phyloP scores from a whole-genome alignment of 169 alveolate genomes.

The Plasmodium knowlesi region DNA sequence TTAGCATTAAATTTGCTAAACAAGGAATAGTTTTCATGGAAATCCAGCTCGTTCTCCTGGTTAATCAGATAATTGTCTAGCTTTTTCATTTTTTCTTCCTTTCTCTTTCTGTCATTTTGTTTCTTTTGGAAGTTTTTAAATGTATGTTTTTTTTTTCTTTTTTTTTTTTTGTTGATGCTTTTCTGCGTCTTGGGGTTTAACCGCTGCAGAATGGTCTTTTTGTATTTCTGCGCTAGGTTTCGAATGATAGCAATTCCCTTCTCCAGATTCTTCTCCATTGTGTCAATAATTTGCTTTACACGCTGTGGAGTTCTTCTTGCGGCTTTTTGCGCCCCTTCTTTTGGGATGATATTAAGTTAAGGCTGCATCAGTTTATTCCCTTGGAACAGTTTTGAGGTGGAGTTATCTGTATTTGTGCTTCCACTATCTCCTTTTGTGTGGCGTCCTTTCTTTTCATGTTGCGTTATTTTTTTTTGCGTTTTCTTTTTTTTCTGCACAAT shows the following conservation, averaged over 20 bases:
- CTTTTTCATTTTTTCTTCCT: conserved; percentile 51
- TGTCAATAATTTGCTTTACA: neutral
- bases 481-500: neutral
- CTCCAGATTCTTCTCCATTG: conserved; percentile 50
- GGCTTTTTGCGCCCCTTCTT: neutral
- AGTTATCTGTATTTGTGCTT: neutral
- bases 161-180: conserved; percentile 47
- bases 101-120: neutral
- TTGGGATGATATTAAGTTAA: neutral
- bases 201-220: conserved; percentile 2
- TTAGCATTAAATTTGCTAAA: conserved; percentile 23
- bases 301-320: neutral
- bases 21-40: conserved; percentile 35
- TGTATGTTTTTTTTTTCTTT: neutral
- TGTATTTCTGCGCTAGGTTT: conserved; percentile 40
- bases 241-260: conserved; percentile 37
- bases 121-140: conserved; percentile 6
- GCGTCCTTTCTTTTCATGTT: neutral
- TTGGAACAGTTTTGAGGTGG: neutral
- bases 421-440: neutral
- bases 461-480: neutral
- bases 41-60: conserved; percentile 63
- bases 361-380: neutral
- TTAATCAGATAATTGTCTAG: conserved; percentile 24
- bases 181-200: conserved; percentile 19